Evolutionary conservation across 2,329 filamentous ascomycete genomes (phyloP).

Genomic region (Trichoderma koningii): DNA sequence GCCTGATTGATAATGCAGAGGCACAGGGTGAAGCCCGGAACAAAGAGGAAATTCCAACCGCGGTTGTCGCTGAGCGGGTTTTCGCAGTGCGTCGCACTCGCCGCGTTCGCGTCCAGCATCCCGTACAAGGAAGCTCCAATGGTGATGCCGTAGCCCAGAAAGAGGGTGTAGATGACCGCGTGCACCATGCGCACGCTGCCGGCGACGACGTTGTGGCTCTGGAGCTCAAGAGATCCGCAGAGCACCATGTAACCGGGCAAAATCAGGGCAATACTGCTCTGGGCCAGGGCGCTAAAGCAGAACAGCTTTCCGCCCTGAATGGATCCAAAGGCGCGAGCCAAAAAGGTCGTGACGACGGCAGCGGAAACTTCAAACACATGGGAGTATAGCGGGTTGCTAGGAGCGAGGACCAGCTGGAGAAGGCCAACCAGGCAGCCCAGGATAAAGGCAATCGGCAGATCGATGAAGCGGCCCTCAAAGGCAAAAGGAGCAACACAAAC

Average conservation of each 20-base stretch:
- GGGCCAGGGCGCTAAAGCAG: slow-evolving; percentile 71
- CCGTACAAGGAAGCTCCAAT: slow-evolving; percentile 68
- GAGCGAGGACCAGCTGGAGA: slow-evolving; percentile 73
- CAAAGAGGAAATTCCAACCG: slow-evolving; percentile 67
- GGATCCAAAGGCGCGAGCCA: slow-evolving; percentile 69
- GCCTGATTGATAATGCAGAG: slow-evolving; percentile 80
- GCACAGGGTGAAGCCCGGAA: slow-evolving; percentile 72
- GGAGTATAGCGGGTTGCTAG: slow-evolving; percentile 69
- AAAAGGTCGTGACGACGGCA: slow-evolving; percentile 66
- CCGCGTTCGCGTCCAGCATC: slow-evolving; percentile 59
- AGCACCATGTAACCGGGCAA: slow-evolving; percentile 60
- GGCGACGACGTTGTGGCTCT: slow-evolving; percentile 69
- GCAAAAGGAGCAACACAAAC: slow-evolving; percentile 77
- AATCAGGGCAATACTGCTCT: slow-evolving; percentile 75
- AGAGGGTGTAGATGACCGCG: slow-evolving; percentile 73
- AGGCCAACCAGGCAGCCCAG: slow-evolving; percentile 74
- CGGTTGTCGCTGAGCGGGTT: slow-evolving; percentile 50
- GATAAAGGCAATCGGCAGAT: slow-evolving; percentile 75
- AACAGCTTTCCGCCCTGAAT: slow-evolving; percentile 61
- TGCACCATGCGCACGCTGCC: slow-evolving; percentile 76
- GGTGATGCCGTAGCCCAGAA: slow-evolving; percentile 73
- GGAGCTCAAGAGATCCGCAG: slow-evolving; percentile 62
- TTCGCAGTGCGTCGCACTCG: slow-evolving; percentile 47
- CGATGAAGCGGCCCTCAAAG: slow-evolving; percentile 74
- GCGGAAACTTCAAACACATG: slow-evolving; percentile 57